These are phyloP conservation scores for Colletotrichum liaoningense DNA, from an alignment of 2,329 filamentous ascomycete genomes.

Conservation along the genomic window DNA sequence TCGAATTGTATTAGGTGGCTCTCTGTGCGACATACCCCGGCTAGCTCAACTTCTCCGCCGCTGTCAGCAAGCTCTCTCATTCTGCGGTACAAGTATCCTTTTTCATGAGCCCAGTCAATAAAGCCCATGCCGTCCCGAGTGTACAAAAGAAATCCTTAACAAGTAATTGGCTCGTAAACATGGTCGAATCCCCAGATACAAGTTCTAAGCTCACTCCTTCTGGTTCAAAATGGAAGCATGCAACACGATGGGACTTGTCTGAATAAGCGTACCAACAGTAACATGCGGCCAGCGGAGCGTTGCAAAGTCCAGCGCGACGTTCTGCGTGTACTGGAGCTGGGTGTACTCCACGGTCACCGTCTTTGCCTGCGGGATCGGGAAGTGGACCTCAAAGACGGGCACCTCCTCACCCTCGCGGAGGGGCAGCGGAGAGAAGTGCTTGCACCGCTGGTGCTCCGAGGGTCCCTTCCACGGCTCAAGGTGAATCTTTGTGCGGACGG, in stretches of 20 bases:
- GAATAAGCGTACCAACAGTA: constrained; percentile 31
- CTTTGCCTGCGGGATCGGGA: neutral
- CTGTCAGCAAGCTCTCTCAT: no score
- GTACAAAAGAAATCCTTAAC: no score
- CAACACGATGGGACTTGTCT: constrained; percentile 10
- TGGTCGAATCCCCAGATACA: no score
- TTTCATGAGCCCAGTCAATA: no score
- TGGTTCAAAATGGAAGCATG: constrained; percentile 43
- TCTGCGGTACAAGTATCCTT: no score
- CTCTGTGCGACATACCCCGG: no score
- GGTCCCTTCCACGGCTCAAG: neutral
- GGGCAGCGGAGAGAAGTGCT: neutral
- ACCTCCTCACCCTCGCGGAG: neutral
- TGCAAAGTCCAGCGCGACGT: constrained; percentile 25
- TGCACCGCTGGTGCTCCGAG: neutral
- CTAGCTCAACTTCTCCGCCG: no score
- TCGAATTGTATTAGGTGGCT: no score
- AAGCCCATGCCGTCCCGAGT: no score
- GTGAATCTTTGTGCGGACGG: neutral
- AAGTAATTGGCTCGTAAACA: no score
- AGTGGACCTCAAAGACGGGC: neutral
- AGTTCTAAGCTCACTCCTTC: neutral
- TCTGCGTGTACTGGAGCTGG: constrained; percentile 53
- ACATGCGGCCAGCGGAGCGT: constrained; percentile 24
- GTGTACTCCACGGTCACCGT: constrained; percentile 34